A percentile compares a stretch with the other conserved stretches of the same genome.
These are phyloP conservation scores for Rhodotorula sp. DNA, from an alignment of 1,284 basidiomycete species.

Conservation along the genomic window DNA sequence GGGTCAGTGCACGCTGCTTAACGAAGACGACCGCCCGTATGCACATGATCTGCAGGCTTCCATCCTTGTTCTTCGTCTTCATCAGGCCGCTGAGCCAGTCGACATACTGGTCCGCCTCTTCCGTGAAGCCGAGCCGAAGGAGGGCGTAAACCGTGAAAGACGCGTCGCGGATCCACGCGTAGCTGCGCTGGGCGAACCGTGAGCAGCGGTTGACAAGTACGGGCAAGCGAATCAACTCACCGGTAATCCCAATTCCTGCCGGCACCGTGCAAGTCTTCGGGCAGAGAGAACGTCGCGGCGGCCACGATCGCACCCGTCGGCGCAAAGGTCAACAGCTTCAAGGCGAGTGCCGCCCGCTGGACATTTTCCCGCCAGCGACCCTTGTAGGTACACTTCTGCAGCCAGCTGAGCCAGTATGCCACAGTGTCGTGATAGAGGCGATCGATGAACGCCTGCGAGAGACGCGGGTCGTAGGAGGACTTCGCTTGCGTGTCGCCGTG, in stretches of 20 bases:
- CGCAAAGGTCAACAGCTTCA: constrained; percentile 80
- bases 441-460: constrained; percentile 18
- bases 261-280: constrained; percentile 78
- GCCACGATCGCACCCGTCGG: constrained; percentile 84
- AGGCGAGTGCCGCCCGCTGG: constrained; percentile 77
- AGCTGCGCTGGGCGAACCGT: constrained; percentile 29
- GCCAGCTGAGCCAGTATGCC: constrained; percentile 83
- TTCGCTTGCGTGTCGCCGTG: constrained; percentile 9
- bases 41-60: constrained; percentile 80
- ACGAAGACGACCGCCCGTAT: constrained; percentile 28
- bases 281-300: constrained; percentile 87
- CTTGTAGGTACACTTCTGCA: constrained; percentile 72
- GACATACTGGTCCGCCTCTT: constrained; percentile 83
- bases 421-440: constrained; percentile 61
- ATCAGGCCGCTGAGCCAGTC: constrained; percentile 51
- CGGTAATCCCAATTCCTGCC: constrained; percentile 69
- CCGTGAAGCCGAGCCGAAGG: constrained; percentile 82
- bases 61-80: constrained; percentile 64
- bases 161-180: constrained; percentile 71
- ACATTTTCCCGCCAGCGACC: constrained; percentile 94
- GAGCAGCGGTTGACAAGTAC: neutral
- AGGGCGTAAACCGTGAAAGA: constrained; percentile 89
- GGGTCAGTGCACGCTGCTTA: neutral
- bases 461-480: constrained; percentile 21
- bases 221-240: neutral